Evolutionary conservation across 352 stramenopile species (phyloP).

Genomic region (Pythium volutum): DNA sequence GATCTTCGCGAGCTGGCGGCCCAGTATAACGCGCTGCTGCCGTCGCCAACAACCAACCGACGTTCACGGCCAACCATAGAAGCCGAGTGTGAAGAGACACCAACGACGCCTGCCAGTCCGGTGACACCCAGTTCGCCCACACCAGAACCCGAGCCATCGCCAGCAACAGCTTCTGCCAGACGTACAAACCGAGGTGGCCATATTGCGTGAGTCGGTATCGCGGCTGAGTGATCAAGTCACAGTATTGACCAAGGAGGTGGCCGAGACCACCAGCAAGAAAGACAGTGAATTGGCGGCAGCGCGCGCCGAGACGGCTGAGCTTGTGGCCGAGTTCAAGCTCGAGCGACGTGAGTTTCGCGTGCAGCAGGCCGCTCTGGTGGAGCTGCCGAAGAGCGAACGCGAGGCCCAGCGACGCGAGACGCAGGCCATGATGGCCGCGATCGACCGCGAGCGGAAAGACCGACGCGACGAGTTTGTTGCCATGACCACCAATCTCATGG

Average conservation of each 20-base stretch:
- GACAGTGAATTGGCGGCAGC: background rate
- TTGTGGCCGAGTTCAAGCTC: background rate
- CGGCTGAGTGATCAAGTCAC: too few relatives aligned
- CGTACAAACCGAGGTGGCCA: too few relatives aligned
- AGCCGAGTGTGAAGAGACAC: too few relatives aligned
- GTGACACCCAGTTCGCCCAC: too few relatives aligned
- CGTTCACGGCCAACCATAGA: background rate
- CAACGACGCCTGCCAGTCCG: too few relatives aligned
- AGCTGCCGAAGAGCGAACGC: background rate
- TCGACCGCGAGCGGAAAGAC: slow-evolving; percentile 1
- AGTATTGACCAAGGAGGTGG: too few relatives aligned
- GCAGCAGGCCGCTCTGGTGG: background rate
- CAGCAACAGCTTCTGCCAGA: too few relatives aligned
- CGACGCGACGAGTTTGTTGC: slow-evolving; percentile 7
- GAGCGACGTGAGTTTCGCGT: background rate
- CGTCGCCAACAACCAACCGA: background rate
- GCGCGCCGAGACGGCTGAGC: background rate
- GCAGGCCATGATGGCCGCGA: background rate
- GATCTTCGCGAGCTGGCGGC: background rate
- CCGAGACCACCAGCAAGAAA: background rate
- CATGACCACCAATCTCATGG: slow-evolving; percentile 2
- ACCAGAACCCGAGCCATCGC: too few relatives aligned
- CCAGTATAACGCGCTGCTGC: background rate
- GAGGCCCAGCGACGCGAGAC: background rate
- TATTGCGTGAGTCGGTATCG: too few relatives aligned